Conservation (phyloP, 2,329 filamentous ascomycete genomes). For the Blastomyces gilchristii region DNA sequence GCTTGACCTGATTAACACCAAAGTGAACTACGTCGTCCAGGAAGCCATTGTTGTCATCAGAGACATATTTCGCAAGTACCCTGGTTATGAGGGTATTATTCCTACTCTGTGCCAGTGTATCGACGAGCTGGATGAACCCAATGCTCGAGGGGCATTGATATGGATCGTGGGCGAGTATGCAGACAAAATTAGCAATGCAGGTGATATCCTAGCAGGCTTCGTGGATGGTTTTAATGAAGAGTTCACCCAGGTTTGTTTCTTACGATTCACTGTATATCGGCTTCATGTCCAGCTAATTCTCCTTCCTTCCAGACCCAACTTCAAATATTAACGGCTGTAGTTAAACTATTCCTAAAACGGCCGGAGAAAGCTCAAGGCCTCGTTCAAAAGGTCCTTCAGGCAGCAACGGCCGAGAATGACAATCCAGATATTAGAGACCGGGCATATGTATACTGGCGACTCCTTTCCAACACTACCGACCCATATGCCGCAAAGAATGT, state of each 20-base stretch:
- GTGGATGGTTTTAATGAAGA: constrained; percentile 93
- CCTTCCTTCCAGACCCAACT: constrained; percentile 63
- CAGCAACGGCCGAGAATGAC: constrained; percentile 87
- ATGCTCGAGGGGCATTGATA: constrained; percentile 80
- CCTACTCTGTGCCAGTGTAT: constrained; percentile 93
- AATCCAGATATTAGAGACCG: constrained; percentile 96
- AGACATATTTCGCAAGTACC: constrained; percentile 95
- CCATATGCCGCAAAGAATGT: constrained; percentile 86
- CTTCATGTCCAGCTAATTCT: constrained; percentile 17
- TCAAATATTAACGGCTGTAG: constrained; percentile 91
- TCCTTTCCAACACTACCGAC: constrained; percentile 71
- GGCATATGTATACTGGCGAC: constrained; percentile 96
- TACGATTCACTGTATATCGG: constrained; percentile 10
- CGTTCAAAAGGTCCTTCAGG: constrained; percentile 88
- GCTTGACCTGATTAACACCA: constrained; percentile 87
- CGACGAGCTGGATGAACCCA: constrained; percentile 89
- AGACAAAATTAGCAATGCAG: constrained; percentile 98
- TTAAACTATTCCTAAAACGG: constrained; percentile 96
- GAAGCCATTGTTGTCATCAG: constrained; percentile 99
- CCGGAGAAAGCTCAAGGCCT: constrained; percentile 82
- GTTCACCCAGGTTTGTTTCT: constrained; percentile 66
- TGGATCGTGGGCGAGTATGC: constrained; percentile 99
- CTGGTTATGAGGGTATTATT: constrained; percentile 95
- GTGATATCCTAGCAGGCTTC: constrained; percentile 81
- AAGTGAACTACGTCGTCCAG: constrained; percentile 98